A percentile compares a stretch with the other conserved stretches of the same genome.
Conservation (phyloP, 1,284 basidiomycete genomes). For the Fomitopsis palustris region DNA sequence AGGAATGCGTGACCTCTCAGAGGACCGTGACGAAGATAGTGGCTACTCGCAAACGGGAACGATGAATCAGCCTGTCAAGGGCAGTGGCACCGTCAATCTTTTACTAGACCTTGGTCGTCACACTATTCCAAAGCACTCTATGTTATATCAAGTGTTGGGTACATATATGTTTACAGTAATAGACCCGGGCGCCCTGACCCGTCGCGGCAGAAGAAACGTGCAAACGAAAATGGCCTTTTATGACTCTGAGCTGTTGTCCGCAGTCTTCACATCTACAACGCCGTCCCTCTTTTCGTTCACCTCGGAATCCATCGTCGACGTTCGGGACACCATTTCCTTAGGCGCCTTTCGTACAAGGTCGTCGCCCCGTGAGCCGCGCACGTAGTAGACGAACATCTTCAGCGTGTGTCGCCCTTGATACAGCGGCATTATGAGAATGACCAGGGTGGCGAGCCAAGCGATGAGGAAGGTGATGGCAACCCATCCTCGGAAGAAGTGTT, state of each 20-base stretch:
- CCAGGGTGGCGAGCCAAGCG: not conserved
- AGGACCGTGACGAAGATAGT: too few species aligned
- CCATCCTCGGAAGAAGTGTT: slow-evolving; percentile 10
- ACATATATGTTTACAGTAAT: too few species aligned
- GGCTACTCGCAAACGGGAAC: too few species aligned
- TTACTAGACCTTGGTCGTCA: too few species aligned
- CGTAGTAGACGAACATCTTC: not conserved
- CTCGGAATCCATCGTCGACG: not conserved
- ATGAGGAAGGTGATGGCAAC: slow-evolving; percentile 6
- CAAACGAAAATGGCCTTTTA: not conserved
- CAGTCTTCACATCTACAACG: not conserved
- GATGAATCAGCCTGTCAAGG: too few species aligned
- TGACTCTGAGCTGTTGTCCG: not conserved
- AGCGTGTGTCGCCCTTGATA: not conserved
- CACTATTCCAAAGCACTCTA: too few species aligned
- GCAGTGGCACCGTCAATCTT: too few species aligned
- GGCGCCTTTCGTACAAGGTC: not conserved
- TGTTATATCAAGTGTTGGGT: too few species aligned
- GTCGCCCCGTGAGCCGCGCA: not conserved
- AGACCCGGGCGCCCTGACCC: too few species aligned
- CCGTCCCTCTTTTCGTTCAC: not conserved
- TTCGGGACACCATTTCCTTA: not conserved
- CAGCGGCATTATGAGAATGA: not conserved
- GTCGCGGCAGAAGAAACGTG: too few species aligned
- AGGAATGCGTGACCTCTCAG: too few species aligned